Base-by-base conservation (phyloP, 2,329 filamentous ascomycete genomes). In the Taxawa tesnikishii region DNA sequence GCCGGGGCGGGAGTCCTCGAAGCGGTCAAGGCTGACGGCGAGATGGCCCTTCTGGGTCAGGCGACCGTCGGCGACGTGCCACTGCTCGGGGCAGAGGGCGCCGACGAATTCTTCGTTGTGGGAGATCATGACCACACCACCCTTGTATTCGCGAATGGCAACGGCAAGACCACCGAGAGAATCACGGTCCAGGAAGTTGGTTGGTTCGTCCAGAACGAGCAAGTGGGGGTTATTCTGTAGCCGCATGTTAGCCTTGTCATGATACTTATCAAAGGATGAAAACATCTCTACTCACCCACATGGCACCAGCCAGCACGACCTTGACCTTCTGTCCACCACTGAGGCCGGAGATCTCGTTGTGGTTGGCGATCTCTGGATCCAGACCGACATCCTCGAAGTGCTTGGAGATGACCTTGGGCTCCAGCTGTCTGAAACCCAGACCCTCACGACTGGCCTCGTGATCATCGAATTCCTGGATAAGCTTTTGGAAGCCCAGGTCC, bases 31-130 rank as follows among this genome's bases (percentile, higher is more conserved):
- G 33, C 72, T 67, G 42, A 92, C 68, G 36, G 83, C 77, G 2
- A 78, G 63, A 53, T 77, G 75, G 46, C 83, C 84, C 54, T 84
- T 84, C 60, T 87, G 79, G 3, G 83, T 81, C 39, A 98, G 79
- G 30, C 80, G 78, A 2, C 90, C 90, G 48, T 88, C 83, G 34
- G 75, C 78, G 43, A 98, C 83, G 59, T 92, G 82, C 83, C 90
- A 93, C 61, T 96, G 87, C 65, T 98, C 92, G 4, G 82, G 83
- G 61, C 90, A 90, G 8, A 98, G 75, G 3, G 88, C 88, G 38
- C 88, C 87, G 31, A 98, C 87, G 50, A 98, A 98, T 59, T 98
- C 90, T 54, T 96, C 87, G 72, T 98, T 96, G 65, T 98, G 90
- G 40, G 87, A 94, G 60, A 98, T 98, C 78, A 98, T 93, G 43